Evolutionary conservation across 345 rosid genomes (phyloP).

Genomic region (Boechera stricta): DNA sequence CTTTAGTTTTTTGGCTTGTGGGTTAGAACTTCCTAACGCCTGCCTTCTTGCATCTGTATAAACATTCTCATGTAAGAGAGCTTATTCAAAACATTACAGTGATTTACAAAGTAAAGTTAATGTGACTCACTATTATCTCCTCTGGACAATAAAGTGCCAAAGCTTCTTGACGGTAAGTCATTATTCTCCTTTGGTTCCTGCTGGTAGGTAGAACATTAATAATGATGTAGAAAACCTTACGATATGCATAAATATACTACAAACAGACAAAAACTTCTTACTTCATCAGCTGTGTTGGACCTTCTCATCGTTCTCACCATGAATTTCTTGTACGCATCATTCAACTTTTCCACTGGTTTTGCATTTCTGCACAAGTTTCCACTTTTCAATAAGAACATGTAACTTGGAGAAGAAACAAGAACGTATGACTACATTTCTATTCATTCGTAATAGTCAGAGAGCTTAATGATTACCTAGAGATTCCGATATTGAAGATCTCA

Average conservation of each 20-base stretch:
- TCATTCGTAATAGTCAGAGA: background rate
- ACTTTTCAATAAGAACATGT: constrained; percentile 11
- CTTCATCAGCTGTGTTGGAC: constrained; percentile 59
- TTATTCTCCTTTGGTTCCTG: constrained; percentile 60
- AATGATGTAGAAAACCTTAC: constrained; percentile 1
- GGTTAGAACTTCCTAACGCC: constrained; percentile 48
- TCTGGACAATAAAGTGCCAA: constrained; percentile 73
- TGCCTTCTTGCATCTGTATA: constrained; percentile 54
- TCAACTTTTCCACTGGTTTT: constrained; percentile 75
- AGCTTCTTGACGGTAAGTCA: constrained; percentile 64
- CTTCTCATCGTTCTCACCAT: constrained; percentile 70
- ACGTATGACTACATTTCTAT: background rate
- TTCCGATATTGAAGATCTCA: constrained; percentile 73
- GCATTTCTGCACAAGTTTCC: constrained; percentile 58
- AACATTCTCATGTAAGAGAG: constrained; percentile 8
- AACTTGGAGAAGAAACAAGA: background rate
- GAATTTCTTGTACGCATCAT: constrained; percentile 76
- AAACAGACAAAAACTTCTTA: constrained; percentile 36
- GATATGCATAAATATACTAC: background rate
- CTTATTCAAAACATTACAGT: background rate
- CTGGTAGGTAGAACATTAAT: constrained; percentile 39
- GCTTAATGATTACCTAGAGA: constrained; percentile 55
- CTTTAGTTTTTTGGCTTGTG: constrained; percentile 56
- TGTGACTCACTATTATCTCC: constrained; percentile 64
- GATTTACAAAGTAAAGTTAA: background rate